Percentiles rank a stretch among this genome's conserved stretches.
Conservation (phyloP, 306 rosid genomes). For the Acacia crassicarpa region DNA sequence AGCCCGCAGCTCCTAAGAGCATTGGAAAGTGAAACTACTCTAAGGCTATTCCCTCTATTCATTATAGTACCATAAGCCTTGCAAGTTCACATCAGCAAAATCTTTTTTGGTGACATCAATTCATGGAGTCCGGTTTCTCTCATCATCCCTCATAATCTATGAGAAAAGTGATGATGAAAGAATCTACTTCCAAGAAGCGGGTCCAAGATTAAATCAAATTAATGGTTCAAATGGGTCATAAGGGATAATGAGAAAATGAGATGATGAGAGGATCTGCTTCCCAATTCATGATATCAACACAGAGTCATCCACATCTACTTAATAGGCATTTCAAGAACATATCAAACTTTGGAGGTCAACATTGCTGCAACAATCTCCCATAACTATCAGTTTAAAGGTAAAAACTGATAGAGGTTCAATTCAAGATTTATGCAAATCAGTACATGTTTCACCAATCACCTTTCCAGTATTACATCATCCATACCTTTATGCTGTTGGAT, state of each 20-base stretch:
- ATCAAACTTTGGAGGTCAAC: neutral
- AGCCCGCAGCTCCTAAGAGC: no score
- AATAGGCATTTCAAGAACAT: neutral
- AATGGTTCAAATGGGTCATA: no score
- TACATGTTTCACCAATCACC: constrained; percentile 23
- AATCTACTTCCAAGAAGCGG: no score
- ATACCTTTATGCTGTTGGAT: constrained; percentile 79
- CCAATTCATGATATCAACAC: neutral
- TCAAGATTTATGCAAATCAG: constrained; percentile 17
- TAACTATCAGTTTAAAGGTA: neutral
- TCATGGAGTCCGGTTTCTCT: no score
- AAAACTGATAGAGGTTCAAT: constrained; percentile 17
- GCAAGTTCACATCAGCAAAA: neutral
- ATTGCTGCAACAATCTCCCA: constrained; percentile 2
- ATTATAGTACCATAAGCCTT: neutral
- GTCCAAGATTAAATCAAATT: no score
- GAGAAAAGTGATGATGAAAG: no score
- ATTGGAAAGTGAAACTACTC: no score
- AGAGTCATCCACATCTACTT: neutral
- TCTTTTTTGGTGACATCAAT: neutral
- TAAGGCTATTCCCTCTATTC: neutral
- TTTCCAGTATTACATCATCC: constrained; percentile 12
- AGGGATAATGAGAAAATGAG: no score
- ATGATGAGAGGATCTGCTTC: no score
- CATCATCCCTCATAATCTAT: no score